Base-by-base conservation (phyloP, 495 filamentous ascomycete species). In the Aspergillus biplanus region DNA sequence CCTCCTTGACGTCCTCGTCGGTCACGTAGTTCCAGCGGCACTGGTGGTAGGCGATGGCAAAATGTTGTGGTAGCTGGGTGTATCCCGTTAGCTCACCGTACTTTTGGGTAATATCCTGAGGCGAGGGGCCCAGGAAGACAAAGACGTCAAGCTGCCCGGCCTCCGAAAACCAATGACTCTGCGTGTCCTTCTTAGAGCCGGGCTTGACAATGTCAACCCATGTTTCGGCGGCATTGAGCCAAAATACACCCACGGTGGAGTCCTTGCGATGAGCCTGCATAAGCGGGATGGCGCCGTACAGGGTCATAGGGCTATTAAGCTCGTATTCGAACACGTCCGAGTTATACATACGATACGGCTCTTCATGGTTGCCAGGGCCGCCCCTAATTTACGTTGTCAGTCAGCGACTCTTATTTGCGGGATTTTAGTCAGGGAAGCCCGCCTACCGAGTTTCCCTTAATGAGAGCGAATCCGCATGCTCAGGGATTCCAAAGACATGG, bases 21-120 rank as follows among this genome's bases (percentile, higher is more conserved):
- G 91, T 96, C 65, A 97, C 86, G 72, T 99, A 99, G 78, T 99
- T 99, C 95, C 95, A 99, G 65, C 95, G 89, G 75, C 95, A 97
- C 72, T 99, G 95, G 69, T 99, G 95, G 73, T 99, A 97, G 12
- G 83, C 95, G 62, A 98, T 86, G 6, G 94, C 84, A 68, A 98
- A 99, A 60, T 92, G 87, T 69, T 96, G 91, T 5, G 95, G 95
- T 66, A 99, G 84, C 59, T 92, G 85, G 31, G 92, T 93, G 66
- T 87, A 93, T n/a, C 95, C 95, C 6, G 96, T 98, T n/a, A 98
- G 87, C 71, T 96, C 90, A 52, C 86, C 87, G 73, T 97, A 99
- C 6, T 85, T 85, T 58, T 88, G 87, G 59, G 87, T 89, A 37
- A 99, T 78, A 66, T 93, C 91, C 64, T 87, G 85, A 1, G 95